A percentile compares a stretch with the other conserved stretches of the same genome.
Evolutionary conservation across 192 early-diverging fungal species (phyloP).

Genomic region (Helicostylum pulchrum): DNA sequence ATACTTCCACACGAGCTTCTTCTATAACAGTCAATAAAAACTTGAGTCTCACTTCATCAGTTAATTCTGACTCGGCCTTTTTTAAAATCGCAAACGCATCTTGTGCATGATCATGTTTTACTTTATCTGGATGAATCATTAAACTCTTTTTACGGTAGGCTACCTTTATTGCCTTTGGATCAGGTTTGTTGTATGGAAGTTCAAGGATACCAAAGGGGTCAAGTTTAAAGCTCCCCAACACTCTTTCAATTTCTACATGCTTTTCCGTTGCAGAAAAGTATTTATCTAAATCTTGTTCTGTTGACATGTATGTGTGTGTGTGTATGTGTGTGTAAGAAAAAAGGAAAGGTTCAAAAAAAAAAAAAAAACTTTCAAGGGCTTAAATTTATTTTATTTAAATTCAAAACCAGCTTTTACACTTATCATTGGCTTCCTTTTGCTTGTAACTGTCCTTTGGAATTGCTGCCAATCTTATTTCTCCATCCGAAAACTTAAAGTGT

Average conservation of each 20-base stretch:
- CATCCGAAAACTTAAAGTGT: too few species aligned
- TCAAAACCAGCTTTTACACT: too few species aligned
- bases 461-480: too few species aligned
- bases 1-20: slow-evolving; percentile 49
- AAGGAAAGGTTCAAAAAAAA: too few species aligned
- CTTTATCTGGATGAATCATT: slow-evolving; percentile 62
- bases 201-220: slow-evolving; percentile 59
- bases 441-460: too few species aligned
- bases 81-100: slow-evolving; percentile 57
- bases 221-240: slow-evolving; percentile 48
- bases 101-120: slow-evolving; percentile 47
- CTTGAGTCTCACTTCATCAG: slow-evolving; percentile 40
- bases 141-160: slow-evolving; percentile 61
- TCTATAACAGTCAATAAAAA: slow-evolving; percentile 51
- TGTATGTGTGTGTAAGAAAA: too few species aligned
- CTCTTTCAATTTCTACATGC: slow-evolving; percentile 58
- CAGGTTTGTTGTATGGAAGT: slow-evolving; percentile 38
- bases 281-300: slow-evolving; percentile 42
- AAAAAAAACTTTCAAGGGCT: too few species aligned
- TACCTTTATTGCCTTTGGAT: slow-evolving; percentile 49
- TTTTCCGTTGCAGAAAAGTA: slow-evolving; percentile 51
- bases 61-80: slow-evolving; percentile 57
- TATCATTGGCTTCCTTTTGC: too few species aligned
- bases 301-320: background rate
- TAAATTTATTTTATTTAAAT: too few species aligned